phyloP scores from a whole-genome alignment of 2,329 filamentous ascomycete genomes.

The Ceratocystis huliohia region DNA sequence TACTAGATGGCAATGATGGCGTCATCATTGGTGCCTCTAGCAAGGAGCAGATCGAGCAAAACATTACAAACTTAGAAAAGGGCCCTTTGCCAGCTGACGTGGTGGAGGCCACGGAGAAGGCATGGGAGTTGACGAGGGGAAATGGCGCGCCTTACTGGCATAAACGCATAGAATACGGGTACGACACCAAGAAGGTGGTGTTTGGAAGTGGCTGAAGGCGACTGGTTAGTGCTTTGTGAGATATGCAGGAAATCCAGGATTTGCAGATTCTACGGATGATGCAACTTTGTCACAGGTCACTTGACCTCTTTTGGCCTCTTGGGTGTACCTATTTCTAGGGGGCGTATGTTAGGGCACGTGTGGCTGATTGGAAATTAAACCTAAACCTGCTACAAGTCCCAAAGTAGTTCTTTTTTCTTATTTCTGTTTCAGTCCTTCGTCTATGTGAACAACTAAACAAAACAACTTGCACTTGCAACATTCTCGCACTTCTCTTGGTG shows the following conservation, averaged over 20 bases:
- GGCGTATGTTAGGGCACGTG: not conserved
- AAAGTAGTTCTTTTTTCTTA: not conserved
- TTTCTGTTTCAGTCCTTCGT: not conserved
- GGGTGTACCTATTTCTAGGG: not conserved
- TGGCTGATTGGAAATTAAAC: not conserved
- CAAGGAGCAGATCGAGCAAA: slow-evolving; percentile 43
- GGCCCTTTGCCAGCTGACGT: slow-evolving; percentile 67
- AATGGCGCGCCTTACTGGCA: slow-evolving; percentile 44
- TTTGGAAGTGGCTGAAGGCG: slow-evolving; percentile 33
- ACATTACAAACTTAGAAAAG: slow-evolving; percentile 48
- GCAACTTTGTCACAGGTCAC: not conserved
- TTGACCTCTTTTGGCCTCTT: not conserved
- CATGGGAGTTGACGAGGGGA: slow-evolving; percentile 58
- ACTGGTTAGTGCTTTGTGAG: not conserved
- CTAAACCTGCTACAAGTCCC: not conserved
- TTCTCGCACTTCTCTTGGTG: not conserved
- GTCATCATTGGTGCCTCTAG: slow-evolving; percentile 49
- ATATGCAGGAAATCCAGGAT: not conserved
- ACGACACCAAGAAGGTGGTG: slow-evolving; percentile 49
- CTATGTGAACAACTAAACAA: not conserved
- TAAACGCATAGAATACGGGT: slow-evolving; percentile 51
- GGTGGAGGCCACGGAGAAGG: slow-evolving; percentile 60
- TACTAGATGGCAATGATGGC: slow-evolving; percentile 43
- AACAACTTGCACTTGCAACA: not conserved
- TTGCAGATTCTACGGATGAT: not conserved